Evolutionary conservation across 1,284 basidiomycete genomes (phyloP).

Genomic region (Taiwanofungus camphoratus): DNA sequence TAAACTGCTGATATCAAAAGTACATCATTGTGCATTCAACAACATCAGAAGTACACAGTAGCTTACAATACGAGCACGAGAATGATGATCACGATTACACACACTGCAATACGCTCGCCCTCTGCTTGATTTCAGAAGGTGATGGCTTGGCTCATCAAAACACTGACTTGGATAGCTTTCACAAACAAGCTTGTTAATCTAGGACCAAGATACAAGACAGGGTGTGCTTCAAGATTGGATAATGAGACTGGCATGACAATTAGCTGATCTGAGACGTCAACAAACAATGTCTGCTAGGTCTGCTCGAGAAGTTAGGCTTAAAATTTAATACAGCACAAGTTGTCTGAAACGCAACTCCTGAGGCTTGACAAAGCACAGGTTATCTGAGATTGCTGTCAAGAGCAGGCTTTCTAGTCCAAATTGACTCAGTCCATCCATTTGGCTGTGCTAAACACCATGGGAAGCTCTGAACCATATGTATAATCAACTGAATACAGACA

Average conservation of each 20-base stretch:
- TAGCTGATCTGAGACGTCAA: too few species aligned
- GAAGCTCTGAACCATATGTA: not conserved
- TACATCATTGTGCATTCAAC: not conserved
- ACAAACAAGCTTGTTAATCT: slow-evolving; percentile 21
- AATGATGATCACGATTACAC: slow-evolving; percentile 20
- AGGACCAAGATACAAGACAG: slow-evolving; percentile 23
- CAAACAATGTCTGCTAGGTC: too few species aligned
- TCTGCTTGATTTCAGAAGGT: slow-evolving; percentile 25
- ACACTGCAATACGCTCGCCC: slow-evolving; percentile 18
- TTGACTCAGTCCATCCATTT: too few species aligned
- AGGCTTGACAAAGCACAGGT: too few species aligned
- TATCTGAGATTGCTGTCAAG: too few species aligned
- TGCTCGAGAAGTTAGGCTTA: too few species aligned
- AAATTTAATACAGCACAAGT: too few species aligned
- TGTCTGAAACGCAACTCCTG: too few species aligned
- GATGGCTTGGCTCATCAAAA: slow-evolving; percentile 26
- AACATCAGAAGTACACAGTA: not conserved
- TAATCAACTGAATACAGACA: not conserved
- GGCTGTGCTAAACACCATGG: too few species aligned
- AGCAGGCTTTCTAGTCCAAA: too few species aligned
- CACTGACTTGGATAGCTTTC: slow-evolving; percentile 24
- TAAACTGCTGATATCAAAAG: slow-evolving; percentile 13
- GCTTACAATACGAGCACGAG: slow-evolving; percentile 22
- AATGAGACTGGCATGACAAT: slow-evolving; percentile 16
- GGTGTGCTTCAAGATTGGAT: slow-evolving; percentile 16